Evolutionary conservation across 2,329 filamentous ascomycete species (phyloP).

Genomic region (Epicoccum nigrum): DNA sequence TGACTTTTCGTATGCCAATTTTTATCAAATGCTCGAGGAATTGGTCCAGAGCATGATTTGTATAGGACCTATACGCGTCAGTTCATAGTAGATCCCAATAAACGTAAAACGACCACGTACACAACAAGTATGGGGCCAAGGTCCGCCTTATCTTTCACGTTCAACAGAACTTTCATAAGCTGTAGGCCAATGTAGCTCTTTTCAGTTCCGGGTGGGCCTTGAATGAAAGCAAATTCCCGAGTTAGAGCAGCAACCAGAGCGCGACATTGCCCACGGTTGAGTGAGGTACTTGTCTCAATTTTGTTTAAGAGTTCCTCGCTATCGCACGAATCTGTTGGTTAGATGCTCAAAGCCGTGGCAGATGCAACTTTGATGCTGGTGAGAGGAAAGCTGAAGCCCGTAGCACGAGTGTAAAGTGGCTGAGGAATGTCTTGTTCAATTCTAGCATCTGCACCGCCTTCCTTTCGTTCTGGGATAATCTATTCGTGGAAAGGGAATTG

Average conservation of each 20-base stretch:
- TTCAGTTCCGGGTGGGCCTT: constrained; percentile 74
- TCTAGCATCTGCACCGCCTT: background rate
- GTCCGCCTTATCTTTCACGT: constrained; percentile 43
- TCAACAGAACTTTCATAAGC: constrained; percentile 63
- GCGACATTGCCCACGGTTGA: constrained; percentile 59
- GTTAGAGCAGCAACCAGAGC: constrained; percentile 62
- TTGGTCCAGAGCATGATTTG: constrained; percentile 63
- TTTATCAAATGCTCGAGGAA: constrained; percentile 66
- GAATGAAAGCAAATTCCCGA: constrained; percentile 64
- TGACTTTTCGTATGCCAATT: constrained; percentile 56
- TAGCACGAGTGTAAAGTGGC: constrained; percentile 31
- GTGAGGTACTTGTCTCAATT: constrained; percentile 26
- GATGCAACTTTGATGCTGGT: constrained; percentile 21
- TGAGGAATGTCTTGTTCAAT: constrained; percentile 28
- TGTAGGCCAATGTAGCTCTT: constrained; percentile 67
- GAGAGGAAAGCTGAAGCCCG: constrained; percentile 31
- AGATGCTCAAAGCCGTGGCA: constrained; percentile 7
- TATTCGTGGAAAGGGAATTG: constrained; percentile 37
- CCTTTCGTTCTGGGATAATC: constrained; percentile 29
- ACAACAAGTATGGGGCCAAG: constrained; percentile 55
- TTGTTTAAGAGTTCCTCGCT: constrained; percentile 21
- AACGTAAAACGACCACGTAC: constrained; percentile 22
- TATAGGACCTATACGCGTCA: constrained; percentile 41
- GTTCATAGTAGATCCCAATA: background rate
- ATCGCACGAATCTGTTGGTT: constrained; percentile 22